phyloP scores from a whole-genome alignment of 352 stramenopile genomes.

The Phytopythium chamaehyphon region DNA sequence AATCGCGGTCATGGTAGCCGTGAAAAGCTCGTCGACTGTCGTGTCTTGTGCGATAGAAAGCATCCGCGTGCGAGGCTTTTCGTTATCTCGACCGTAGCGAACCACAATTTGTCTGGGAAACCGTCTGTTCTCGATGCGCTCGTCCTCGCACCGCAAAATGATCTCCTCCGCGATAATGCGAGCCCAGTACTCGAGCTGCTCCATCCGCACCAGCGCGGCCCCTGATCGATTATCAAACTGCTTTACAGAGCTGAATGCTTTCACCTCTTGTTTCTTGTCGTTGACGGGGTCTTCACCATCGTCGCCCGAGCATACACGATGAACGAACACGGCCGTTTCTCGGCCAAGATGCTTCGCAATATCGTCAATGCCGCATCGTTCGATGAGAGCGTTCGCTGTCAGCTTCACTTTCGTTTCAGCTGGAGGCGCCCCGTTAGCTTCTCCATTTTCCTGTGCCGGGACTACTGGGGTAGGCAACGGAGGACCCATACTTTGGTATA shows the following conservation, averaged over 20 bases:
- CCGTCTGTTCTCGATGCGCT: slow-evolving; percentile 71
- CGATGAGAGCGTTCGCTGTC: slow-evolving; percentile 47
- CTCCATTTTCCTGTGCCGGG: neutral
- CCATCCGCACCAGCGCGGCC: slow-evolving; percentile 30
- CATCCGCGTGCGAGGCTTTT: slow-evolving; percentile 47
- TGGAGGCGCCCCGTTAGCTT: slow-evolving; percentile 3
- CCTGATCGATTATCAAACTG: slow-evolving; percentile 74
- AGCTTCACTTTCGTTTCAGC: slow-evolving; percentile 13
- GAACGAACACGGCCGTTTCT: slow-evolving; percentile 56
- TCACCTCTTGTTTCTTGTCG: slow-evolving; percentile 59
- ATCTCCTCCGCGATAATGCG: slow-evolving; percentile 71
- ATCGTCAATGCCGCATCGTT: slow-evolving; percentile 45
- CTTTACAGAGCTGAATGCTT: slow-evolving; percentile 69
- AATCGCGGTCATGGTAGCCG: slow-evolving; percentile 45
- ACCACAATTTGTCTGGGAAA: slow-evolving; percentile 63
- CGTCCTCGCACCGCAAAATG: slow-evolving; percentile 72
- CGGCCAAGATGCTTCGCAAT: slow-evolving; percentile 50
- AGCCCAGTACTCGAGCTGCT: slow-evolving; percentile 76
- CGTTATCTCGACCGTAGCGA: slow-evolving; percentile 39
- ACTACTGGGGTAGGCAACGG: neutral
- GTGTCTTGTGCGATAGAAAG: slow-evolving; percentile 57
- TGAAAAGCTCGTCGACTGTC: slow-evolving; percentile 48
- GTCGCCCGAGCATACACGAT: slow-evolving; percentile 52
- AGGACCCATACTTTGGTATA: slow-evolving; percentile 42
- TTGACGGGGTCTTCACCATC: slow-evolving; percentile 73